phyloP scores from a whole-genome alignment of 2,329 filamentous ascomycete species.

The Pseudogymnoascus sp. region DNA sequence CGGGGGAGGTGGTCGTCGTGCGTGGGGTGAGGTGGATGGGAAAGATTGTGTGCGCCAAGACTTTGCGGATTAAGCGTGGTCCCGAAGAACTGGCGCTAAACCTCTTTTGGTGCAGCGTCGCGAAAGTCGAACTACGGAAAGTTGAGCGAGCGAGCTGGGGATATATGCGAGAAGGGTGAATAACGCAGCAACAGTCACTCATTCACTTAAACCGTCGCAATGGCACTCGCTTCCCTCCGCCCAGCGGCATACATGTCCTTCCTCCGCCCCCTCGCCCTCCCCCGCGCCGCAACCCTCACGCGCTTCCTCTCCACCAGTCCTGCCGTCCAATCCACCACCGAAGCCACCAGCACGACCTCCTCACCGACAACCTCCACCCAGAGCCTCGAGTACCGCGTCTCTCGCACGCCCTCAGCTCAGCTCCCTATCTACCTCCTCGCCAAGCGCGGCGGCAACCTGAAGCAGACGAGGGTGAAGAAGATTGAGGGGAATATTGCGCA shows the following conservation, averaged over 20 bases:
- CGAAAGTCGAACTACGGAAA: neutral
- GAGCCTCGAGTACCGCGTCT: conserved; percentile 43
- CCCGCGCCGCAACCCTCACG: conserved; percentile 23
- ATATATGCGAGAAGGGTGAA: neutral
- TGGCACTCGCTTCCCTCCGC: neutral
- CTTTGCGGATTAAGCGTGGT: conserved; percentile 6
- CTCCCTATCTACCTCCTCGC: conserved; percentile 68
- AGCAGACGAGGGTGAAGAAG: conserved; percentile 68
- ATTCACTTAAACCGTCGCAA: neutral
- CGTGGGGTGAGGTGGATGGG: conserved; percentile 14
- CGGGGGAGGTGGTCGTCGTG: conserved; percentile 9
- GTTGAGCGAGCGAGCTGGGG: neutral
- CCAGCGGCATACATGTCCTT: conserved; percentile 19
- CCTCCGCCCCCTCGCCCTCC: conserved; percentile 26
- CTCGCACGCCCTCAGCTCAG: conserved; percentile 61
- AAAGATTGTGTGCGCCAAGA: conserved; percentile 13
- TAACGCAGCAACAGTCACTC: neutral
- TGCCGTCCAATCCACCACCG: conserved; percentile 9
- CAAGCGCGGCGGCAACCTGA: conserved; percentile 69
- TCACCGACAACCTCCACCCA: conserved; percentile 11
- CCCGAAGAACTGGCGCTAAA: neutral
- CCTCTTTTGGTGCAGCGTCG: neutral
- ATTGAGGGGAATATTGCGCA: conserved; percentile 63
- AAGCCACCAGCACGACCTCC: neutral
- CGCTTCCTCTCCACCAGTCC: conserved; percentile 22